Percentiles rank a stretch among this genome's conserved stretches.
phyloP scores from a whole-genome alignment of 805 yeast genomes.

The Saturnispora hagleri region DNA sequence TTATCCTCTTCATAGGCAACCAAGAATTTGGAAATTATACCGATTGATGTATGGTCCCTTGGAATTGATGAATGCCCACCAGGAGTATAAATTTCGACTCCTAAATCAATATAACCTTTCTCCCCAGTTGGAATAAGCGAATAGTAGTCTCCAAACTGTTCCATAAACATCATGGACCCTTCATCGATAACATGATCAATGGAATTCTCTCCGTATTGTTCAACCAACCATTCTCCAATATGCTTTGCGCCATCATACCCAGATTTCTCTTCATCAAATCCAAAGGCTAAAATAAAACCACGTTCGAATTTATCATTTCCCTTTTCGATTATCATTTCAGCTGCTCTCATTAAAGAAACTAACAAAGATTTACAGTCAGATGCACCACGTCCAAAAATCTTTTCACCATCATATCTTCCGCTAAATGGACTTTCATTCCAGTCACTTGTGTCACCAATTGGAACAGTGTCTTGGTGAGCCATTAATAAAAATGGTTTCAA shows the following conservation, averaged over 20 bases:
- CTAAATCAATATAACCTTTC: slow-evolving; percentile 33
- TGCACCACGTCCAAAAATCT: slow-evolving; percentile 71
- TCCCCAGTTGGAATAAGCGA: slow-evolving; percentile 27
- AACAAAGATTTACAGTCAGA: slow-evolving; percentile 67
- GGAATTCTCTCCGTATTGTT: slow-evolving; percentile 51
- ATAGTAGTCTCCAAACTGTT: slow-evolving; percentile 25
- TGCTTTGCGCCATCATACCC: slow-evolving; percentile 54
- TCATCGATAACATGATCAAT: slow-evolving; percentile 55
- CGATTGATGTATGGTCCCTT: slow-evolving; percentile 69
- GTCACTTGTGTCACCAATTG: slow-evolving; percentile 45
- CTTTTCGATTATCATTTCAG: slow-evolving; percentile 41
- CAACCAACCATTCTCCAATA: slow-evolving; percentile 38
- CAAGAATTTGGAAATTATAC: slow-evolving; percentile 55
- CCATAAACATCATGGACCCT: slow-evolving; percentile 37
- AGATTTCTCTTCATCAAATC: slow-evolving; percentile 71
- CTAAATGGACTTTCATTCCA: slow-evolving; percentile 65
- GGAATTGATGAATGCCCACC: slow-evolving; percentile 57
- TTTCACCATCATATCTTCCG: slow-evolving; percentile 58
- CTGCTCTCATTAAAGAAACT: slow-evolving; percentile 55
- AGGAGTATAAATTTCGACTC: slow-evolving; percentile 40
- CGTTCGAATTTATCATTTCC: slow-evolving; percentile 48
- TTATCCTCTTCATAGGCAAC: slow-evolving; percentile 48
- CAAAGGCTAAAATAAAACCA: slow-evolving; percentile 55
- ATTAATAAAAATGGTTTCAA: slow-evolving; percentile 60
- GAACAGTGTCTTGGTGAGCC: slow-evolving; percentile 80